Conservation (phyloP, 208 protist genomes). For the Leishmania tarentolae region DNA sequence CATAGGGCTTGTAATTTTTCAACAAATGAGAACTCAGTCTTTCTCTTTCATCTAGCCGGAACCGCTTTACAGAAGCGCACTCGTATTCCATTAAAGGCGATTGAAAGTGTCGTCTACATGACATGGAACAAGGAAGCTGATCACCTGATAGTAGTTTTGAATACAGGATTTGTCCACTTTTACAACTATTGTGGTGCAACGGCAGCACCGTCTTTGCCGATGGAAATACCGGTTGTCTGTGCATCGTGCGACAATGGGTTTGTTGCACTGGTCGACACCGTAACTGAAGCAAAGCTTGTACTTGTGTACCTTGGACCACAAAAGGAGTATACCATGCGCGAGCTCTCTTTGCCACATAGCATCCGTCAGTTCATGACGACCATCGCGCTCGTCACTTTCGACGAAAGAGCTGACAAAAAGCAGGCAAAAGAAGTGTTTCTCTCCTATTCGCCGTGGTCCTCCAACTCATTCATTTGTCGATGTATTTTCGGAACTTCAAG, state of each 20-base stretch:
- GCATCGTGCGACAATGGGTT: constrained; percentile 50
- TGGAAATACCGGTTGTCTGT: constrained; percentile 42
- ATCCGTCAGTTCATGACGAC: constrained; percentile 16
- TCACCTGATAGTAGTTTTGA: constrained; percentile 70
- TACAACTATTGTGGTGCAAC: constrained; percentile 55
- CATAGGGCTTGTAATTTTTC: constrained; percentile 15
- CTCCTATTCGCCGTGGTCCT: constrained; percentile 20
- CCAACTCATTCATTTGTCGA: constrained; percentile 33
- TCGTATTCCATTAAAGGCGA: constrained; percentile 37
- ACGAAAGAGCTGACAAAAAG: constrained; percentile 8
- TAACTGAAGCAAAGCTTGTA: constrained; percentile 28
- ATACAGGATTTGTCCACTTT: constrained; percentile 50
- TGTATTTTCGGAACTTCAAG: constrained; percentile 24
- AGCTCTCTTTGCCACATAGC: constrained; percentile 33
- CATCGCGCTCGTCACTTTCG: constrained; percentile 27
- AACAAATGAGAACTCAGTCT: constrained; percentile 29
- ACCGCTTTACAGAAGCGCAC: background rate
- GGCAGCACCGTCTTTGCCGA: constrained; percentile 28
- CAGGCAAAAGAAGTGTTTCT: constrained; percentile 30
- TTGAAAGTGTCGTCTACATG: constrained; percentile 62
- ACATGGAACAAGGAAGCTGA: constrained; percentile 67
- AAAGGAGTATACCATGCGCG: constrained; percentile 21
- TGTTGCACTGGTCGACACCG: constrained; percentile 34
- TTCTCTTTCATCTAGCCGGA: constrained; percentile 34
- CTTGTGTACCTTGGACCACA: constrained; percentile 22